Conservation (phyloP, 176 grass and related monocot species). For the Triticum urartu region DNA sequence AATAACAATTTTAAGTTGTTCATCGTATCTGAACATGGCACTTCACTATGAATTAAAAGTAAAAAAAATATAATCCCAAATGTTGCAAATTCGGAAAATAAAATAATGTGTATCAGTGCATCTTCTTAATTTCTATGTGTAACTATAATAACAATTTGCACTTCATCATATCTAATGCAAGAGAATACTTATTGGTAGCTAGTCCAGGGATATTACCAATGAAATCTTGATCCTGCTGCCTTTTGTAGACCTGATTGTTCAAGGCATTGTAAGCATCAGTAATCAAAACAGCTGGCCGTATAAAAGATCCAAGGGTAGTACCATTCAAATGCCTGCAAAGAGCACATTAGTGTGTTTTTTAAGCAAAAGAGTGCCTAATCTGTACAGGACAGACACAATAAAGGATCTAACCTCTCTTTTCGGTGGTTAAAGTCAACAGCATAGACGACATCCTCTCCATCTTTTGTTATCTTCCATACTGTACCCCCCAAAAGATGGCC, state of each 20-base stretch:
- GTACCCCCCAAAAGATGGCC: constrained; percentile 96
- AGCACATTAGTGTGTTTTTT: constrained; percentile 17
- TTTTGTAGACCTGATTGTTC: constrained; percentile 91
- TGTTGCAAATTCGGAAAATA: not conserved
- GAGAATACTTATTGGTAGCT: constrained; percentile 8
- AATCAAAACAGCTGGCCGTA: constrained; percentile 95
- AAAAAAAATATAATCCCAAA: not conserved
- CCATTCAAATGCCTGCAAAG: constrained; percentile 91
- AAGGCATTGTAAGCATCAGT: constrained; percentile 93
- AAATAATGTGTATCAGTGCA: not conserved
- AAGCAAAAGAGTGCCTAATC: constrained; percentile 1
- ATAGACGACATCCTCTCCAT: constrained; percentile 90
- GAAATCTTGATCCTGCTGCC: constrained; percentile 86
- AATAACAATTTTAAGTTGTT: not conserved
- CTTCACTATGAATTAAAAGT: not conserved
- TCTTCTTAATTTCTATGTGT: not conserved
- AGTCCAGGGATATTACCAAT: constrained; percentile 54
- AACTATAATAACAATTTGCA: not conserved
- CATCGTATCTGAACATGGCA: not conserved
- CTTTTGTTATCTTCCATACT: constrained; percentile 98
- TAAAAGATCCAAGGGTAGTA: constrained; percentile 80
- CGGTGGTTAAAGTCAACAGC: constrained; percentile 96
- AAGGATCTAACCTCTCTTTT: constrained; percentile 59
- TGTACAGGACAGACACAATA: not conserved
- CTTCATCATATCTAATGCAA: constrained; percentile 8